Evolutionary conservation across 805 yeast species (phyloP).

Genomic region (Candida incommunis): DNA sequence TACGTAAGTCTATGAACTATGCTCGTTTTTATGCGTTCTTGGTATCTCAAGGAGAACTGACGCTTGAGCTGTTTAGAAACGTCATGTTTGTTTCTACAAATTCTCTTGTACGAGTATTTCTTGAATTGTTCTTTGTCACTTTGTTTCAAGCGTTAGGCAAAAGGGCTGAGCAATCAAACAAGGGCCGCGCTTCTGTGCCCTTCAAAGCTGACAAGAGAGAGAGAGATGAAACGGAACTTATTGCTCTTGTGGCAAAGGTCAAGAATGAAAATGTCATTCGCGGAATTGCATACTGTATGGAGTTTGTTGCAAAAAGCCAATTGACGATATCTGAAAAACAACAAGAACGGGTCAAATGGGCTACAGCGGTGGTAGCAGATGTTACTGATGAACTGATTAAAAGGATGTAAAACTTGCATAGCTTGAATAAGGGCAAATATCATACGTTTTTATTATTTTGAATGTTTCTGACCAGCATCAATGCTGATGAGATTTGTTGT

Average conservation of each 20-base stretch:
- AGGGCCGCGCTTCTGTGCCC: neutral
- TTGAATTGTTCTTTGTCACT: conserved; percentile 61
- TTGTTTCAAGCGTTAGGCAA: conserved; percentile 45
- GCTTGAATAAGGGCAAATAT: neutral
- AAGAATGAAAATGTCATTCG: conserved; percentile 44
- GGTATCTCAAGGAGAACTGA: conserved; percentile 58
- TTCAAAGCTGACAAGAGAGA: conserved; percentile 14
- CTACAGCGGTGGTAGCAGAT: conserved; percentile 38
- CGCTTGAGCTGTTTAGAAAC: conserved; percentile 58
- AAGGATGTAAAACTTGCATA: neutral
- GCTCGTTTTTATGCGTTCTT: conserved; percentile 73
- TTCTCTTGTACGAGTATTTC: conserved; percentile 46
- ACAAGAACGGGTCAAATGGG: conserved; percentile 54
- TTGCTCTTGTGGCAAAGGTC: conserved; percentile 39
- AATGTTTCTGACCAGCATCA: no score
- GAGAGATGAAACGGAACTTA: conserved; percentile 34
- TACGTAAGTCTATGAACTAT: conserved; percentile 49
- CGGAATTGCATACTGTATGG: conserved; percentile 50
- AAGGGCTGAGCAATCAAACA: conserved; percentile 18
- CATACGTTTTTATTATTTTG: no score
- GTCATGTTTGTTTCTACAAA: conserved; percentile 58
- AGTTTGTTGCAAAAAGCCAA: conserved; percentile 21
- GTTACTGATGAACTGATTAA: conserved; percentile 33
- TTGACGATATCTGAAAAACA: conserved; percentile 37
- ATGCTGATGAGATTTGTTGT: no score